These are phyloP conservation scores for Oryza longistaminata DNA, from an alignment of 176 grass and related monocot genomes.

Conservation along the genomic window DNA sequence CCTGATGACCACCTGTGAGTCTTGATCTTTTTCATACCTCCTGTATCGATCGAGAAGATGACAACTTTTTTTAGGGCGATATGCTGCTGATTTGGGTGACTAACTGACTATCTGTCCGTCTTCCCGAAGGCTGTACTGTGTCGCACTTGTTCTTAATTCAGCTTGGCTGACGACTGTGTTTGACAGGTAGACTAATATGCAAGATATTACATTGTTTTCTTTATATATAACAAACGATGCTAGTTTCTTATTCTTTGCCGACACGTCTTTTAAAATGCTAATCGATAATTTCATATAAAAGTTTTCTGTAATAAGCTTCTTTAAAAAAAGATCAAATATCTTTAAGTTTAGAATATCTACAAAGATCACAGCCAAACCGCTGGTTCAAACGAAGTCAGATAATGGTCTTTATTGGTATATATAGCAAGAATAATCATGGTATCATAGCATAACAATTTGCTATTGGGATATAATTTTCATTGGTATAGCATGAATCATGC, in stretches of 20 bases:
- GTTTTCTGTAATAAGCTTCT: no score
- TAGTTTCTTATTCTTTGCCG: neutral
- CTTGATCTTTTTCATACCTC: neutral
- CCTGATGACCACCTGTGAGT: neutral
- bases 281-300: no score
- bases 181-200: neutral
- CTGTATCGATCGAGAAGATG: neutral
- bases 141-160: neutral
- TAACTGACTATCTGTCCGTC: neutral
- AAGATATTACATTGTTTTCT: neutral
- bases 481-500: neutral
- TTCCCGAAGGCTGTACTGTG: slow-evolving; percentile 18
- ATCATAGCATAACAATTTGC: no score
- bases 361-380: no score
- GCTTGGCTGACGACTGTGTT: neutral
- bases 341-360: no score
- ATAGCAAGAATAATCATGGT: no score
- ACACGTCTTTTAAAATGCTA: no score
- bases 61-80: neutral
- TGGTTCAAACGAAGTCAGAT: no score
- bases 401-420: no score
- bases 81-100: neutral
- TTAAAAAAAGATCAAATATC: no score
- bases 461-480: neutral
- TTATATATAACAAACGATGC: neutral